Percentiles rank a stretch among this genome's conserved stretches.
Evolutionary conservation across 2,329 filamentous ascomycete species (phyloP).

Genomic region (Stagonosporopsis chrysanthemi): DNA sequence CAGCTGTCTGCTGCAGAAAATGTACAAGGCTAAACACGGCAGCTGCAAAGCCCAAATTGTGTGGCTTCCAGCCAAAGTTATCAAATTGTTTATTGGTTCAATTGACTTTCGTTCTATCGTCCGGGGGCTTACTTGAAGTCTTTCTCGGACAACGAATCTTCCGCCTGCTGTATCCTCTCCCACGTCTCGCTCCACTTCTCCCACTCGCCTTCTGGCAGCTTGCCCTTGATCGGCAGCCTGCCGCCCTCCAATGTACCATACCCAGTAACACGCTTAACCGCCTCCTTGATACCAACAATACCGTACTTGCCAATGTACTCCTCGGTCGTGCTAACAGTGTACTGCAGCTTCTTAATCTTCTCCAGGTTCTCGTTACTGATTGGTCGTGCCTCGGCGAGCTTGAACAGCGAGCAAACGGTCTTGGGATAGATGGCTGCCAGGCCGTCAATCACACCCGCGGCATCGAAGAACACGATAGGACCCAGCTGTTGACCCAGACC

Average conservation of each 20-base stretch:
- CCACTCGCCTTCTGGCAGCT: slow-evolving; percentile 68
- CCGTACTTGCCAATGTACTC: slow-evolving; percentile 68
- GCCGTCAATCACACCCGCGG: slow-evolving; percentile 71
- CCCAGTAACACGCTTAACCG: slow-evolving; percentile 64
- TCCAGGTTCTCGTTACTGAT: slow-evolving; percentile 49
- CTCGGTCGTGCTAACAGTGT: slow-evolving; percentile 66
- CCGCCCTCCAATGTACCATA: slow-evolving; percentile 67
- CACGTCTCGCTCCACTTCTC: slow-evolving; percentile 48
- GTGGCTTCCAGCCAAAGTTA: neutral
- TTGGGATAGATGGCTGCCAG: slow-evolving; percentile 71
- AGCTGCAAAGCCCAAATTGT: neutral
- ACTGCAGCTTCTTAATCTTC: slow-evolving; percentile 66
- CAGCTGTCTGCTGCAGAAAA: neutral
- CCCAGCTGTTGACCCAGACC: slow-evolving; percentile 72
- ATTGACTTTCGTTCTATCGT: neutral
- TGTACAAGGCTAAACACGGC: no score
- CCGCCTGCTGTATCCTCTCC: slow-evolving; percentile 43
- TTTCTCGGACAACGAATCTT: slow-evolving; percentile 39
- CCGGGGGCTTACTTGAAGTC: slow-evolving; percentile 27
- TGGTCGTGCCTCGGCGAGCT: slow-evolving; percentile 54
- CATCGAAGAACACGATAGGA: slow-evolving; percentile 68
- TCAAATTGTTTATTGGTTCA: neutral
- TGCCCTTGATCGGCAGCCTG: slow-evolving; percentile 65
- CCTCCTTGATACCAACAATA: slow-evolving; percentile 72
- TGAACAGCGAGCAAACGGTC: slow-evolving; percentile 65